phyloP scores from a whole-genome alignment of 768 basidiomycete species.

The Collybia mongolica region DNA sequence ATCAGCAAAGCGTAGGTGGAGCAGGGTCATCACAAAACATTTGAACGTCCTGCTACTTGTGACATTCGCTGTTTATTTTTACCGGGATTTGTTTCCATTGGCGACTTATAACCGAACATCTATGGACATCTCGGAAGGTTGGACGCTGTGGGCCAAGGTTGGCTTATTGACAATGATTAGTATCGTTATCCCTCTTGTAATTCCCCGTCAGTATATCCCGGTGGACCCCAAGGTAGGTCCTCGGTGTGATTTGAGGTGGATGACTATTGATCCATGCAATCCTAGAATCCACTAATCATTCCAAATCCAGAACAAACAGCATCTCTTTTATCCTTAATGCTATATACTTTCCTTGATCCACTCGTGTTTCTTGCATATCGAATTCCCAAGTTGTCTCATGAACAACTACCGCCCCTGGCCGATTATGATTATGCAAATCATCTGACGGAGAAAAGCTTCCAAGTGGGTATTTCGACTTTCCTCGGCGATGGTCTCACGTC shows the following conservation, averaged over 20 bases:
- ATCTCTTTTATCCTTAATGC: constrained; percentile 37
- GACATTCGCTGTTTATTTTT: constrained; percentile 47
- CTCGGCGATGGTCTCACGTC: too few species aligned
- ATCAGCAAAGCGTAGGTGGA: constrained; percentile 33
- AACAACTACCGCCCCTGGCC: constrained; percentile 61
- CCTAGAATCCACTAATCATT: constrained; percentile 29
- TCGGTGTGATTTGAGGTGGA: neutral
- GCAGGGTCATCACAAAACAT: constrained; percentile 39
- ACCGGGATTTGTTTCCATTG: constrained; percentile 62
- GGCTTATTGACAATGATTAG: constrained; percentile 42
- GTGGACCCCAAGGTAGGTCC: constrained; percentile 42
- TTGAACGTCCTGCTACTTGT: constrained; percentile 46
- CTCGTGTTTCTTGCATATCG: constrained; percentile 45
- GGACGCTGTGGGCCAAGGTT: constrained; percentile 54
- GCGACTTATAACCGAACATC: constrained; percentile 51
- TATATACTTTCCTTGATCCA: constrained; percentile 57
- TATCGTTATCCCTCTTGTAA: constrained; percentile 49
- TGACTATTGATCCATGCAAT: neutral
- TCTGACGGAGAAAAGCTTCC: constrained; percentile 25
- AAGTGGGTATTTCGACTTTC: constrained; percentile 18
- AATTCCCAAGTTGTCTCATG: constrained; percentile 46
- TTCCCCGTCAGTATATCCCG: constrained; percentile 58
- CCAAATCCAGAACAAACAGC: constrained; percentile 54
- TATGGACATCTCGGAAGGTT: constrained; percentile 46
- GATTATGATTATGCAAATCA: constrained; percentile 49